Evolutionary conservation across 208 protist species (phyloP).

Genomic region (Trypanosoma grayi): DNA sequence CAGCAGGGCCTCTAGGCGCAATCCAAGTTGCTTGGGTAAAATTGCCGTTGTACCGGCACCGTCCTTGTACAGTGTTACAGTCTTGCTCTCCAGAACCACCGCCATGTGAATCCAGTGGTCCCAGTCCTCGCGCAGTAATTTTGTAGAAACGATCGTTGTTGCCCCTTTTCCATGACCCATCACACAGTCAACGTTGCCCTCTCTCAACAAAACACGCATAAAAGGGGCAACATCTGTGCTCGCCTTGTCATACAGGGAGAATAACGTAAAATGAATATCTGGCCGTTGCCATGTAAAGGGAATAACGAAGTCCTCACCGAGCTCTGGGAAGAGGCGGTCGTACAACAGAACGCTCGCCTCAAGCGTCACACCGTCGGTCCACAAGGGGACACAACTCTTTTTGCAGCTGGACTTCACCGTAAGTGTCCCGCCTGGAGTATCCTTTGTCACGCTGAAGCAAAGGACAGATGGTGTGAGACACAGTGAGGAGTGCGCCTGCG

Average conservation of each 20-base stretch:
- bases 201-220: constrained; percentile 20
- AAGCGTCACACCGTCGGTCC: constrained; percentile 46
- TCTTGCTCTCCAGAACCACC: constrained; percentile 38
- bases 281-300: constrained; percentile 29
- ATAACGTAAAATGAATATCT: constrained; percentile 30
- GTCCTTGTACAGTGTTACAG: constrained; percentile 46
- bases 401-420: constrained; percentile 7
- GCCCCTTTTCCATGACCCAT: constrained; percentile 9
- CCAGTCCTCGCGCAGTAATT: constrained; percentile 36
- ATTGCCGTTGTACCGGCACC: constrained; percentile 22
- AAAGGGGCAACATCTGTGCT: not conserved
- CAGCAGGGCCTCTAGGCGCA: constrained; percentile 14
- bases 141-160: constrained; percentile 13
- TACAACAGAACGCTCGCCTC: constrained; percentile 52
- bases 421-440: constrained; percentile 9
- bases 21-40: constrained; percentile 19
- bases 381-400: constrained; percentile 33
- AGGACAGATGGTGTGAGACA: constrained; percentile 22
- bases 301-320: constrained; percentile 40
- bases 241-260: constrained; percentile 29
- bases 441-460: constrained; percentile 20
- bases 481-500: constrained; percentile 19
- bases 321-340: constrained; percentile 43
- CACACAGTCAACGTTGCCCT: constrained; percentile 20
- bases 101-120: constrained; percentile 54